phyloP scores from a whole-genome alignment of 805 yeast species.

The Scheffersomyces stipitis region DNA sequence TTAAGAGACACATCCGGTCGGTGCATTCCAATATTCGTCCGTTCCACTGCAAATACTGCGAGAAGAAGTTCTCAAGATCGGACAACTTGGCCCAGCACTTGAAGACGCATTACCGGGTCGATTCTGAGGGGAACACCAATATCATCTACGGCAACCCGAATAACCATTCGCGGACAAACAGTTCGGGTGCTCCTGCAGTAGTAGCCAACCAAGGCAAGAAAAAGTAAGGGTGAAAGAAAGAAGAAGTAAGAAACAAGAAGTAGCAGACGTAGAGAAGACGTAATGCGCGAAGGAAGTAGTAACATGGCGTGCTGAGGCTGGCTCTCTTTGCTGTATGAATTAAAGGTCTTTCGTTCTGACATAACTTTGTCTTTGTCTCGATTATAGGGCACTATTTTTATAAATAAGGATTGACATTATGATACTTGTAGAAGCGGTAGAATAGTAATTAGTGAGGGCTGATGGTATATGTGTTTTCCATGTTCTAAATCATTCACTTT shows the following conservation, averaged over 20 bases:
- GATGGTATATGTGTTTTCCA: no score
- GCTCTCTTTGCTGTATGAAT: background rate
- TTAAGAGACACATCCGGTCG: constrained; percentile 42
- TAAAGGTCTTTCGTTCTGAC: no score
- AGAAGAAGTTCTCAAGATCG: constrained; percentile 41
- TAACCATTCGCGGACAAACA: background rate
- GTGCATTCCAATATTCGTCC: constrained; percentile 47
- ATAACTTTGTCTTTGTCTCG: no score
- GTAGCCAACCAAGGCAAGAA: background rate
- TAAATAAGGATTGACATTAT: no score
- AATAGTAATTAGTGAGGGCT: no score
- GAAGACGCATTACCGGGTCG: constrained; percentile 32
- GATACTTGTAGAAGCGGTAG: no score
- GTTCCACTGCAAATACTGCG: constrained; percentile 45
- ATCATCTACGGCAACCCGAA: constrained; percentile 6
- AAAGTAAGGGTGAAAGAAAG: no score
- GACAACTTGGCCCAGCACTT: constrained; percentile 47
- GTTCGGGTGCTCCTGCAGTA: background rate
- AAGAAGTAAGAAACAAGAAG: no score
- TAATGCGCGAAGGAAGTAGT: constrained; percentile 2
- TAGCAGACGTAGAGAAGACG: no score
- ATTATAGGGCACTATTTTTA: no score
- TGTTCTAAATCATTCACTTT: no score
- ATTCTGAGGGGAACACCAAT: constrained; percentile 8
- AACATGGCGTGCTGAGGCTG: background rate